These are phyloP conservation scores for Pharnaceum exiguum DNA, from an alignment of 148 eudicot species.

Conservation along the genomic window DNA sequence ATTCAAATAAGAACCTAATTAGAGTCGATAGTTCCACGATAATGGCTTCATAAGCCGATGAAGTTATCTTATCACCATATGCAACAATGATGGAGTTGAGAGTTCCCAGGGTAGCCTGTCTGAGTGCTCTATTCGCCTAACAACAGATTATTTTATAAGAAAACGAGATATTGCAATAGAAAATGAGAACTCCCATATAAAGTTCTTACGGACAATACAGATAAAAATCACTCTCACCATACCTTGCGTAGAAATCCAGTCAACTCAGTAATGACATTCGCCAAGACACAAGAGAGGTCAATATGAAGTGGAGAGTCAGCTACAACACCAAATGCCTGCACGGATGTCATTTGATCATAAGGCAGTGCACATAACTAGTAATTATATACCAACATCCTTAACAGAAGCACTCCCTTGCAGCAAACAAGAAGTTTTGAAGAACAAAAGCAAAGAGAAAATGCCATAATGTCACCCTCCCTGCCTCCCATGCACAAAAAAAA, in stretches of 20 bases:
- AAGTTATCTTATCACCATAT: constrained; percentile 86
- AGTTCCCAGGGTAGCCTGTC: constrained; percentile 97
- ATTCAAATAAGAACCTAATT: constrained; percentile 54
- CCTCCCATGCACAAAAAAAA: not conserved
- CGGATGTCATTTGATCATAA: constrained; percentile 5
- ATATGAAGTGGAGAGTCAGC: constrained; percentile 85
- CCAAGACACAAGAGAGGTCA: constrained; percentile 81
- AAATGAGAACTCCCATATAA: not conserved
- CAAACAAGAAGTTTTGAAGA: too few relatives aligned
- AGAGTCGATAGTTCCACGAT: constrained; percentile 87
- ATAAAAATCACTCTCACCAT: not conserved
- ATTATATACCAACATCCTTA: not conserved
- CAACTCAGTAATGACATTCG: constrained; percentile 76
- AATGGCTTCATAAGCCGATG: constrained; percentile 94
- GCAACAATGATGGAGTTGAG: constrained; percentile 78
- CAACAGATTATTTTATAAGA: constrained; percentile 4
- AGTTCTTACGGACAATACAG: not conserved
- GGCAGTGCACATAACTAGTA: not conserved
- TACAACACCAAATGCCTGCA: constrained; percentile 91
- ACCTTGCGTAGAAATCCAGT: constrained; percentile 96
- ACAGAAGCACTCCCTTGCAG: too few relatives aligned
- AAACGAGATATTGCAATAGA: not conserved
- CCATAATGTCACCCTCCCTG: too few relatives aligned
- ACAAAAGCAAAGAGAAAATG: too few relatives aligned
- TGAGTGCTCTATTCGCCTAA: constrained; percentile 90